These are phyloP conservation scores for Rhizopus microsporus DNA, from an alignment of 371 early-diverging fungal species.

Conservation along the genomic window DNA sequence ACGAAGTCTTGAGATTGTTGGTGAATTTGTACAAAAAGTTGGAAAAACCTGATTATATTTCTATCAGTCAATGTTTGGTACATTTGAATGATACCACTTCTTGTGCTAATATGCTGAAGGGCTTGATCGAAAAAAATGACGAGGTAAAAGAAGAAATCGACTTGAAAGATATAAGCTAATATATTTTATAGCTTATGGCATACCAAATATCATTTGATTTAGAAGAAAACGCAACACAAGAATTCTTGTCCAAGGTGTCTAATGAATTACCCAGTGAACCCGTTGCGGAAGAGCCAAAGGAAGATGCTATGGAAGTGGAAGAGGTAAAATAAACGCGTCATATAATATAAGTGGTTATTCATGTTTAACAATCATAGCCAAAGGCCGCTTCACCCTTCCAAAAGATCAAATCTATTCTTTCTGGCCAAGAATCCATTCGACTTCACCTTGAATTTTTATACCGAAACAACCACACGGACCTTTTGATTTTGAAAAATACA, in stretches of 20 bases:
- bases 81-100: constrained; percentile 79
- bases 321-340: constrained; percentile 39
- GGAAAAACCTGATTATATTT: constrained; percentile 85
- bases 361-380: constrained; percentile 2
- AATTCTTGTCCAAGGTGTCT: constrained; percentile 80
- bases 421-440: constrained; percentile 86
- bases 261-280: constrained; percentile 65
- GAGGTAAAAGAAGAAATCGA: constrained; percentile 43
- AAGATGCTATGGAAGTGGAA: constrained; percentile 34
- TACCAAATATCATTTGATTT: constrained; percentile 98
- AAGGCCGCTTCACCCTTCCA: constrained; percentile 32
- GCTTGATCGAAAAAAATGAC: constrained; percentile 57
- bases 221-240: constrained; percentile 93
- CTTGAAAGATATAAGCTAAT: background rate
- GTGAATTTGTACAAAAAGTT: constrained; percentile 80
- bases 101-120: constrained; percentile 73
- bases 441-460: constrained; percentile 92
- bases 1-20: constrained; percentile 81
- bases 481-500: constrained; percentile 91
- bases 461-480: constrained; percentile 93
- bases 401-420: constrained; percentile 78
- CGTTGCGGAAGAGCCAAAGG: constrained; percentile 19
- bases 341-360: no score
- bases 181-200: constrained; percentile 68
- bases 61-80: constrained; percentile 89